phyloP scores from a whole-genome alignment of 2,329 filamentous ascomycete genomes.

The Aspergillus sp. region DNA sequence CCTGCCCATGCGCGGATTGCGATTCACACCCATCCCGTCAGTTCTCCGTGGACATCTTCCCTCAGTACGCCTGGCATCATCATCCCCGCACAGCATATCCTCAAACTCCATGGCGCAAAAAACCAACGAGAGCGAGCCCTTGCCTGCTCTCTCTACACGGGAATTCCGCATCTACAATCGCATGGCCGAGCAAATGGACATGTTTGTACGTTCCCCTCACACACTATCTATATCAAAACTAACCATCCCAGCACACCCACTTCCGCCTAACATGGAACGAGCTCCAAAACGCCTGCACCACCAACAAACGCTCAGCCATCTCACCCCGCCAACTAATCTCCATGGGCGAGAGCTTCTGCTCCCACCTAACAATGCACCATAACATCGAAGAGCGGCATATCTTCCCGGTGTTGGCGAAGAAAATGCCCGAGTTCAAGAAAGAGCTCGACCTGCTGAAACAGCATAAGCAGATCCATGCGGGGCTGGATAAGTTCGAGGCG shows the following conservation, averaged over 20 bases:
- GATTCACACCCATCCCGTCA: too few relatives aligned
- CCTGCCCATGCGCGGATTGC: too few relatives aligned
- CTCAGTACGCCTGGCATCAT: too few relatives aligned
- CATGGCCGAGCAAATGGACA: constrained; percentile 71
- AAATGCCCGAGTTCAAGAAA: constrained; percentile 72
- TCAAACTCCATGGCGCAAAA: too few relatives aligned
- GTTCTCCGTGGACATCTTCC: too few relatives aligned
- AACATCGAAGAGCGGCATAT: constrained; percentile 76
- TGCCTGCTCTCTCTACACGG: constrained; percentile 60
- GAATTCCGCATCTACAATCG: constrained; percentile 69
- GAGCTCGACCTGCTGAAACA: constrained; percentile 66
- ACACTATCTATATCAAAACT: constrained; percentile 5
- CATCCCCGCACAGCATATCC: too few relatives aligned
- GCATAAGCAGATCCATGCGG: constrained; percentile 73
- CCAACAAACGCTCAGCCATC: constrained; percentile 46
- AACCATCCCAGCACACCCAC: constrained; percentile 59
- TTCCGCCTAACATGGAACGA: constrained; percentile 71
- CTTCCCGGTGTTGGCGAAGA: constrained; percentile 70
- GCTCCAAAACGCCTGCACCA: constrained; percentile 62
- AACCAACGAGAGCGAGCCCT: constrained; percentile 13
- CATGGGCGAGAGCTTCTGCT: constrained; percentile 64
- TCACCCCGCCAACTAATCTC: constrained; percentile 61
- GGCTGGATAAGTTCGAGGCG: constrained; percentile 61
- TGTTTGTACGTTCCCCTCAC: constrained; percentile 51
- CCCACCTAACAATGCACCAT: constrained; percentile 72